Conservation (phyloP, 495 filamentous ascomycete species). For the Penicillium pancosmium region DNA sequence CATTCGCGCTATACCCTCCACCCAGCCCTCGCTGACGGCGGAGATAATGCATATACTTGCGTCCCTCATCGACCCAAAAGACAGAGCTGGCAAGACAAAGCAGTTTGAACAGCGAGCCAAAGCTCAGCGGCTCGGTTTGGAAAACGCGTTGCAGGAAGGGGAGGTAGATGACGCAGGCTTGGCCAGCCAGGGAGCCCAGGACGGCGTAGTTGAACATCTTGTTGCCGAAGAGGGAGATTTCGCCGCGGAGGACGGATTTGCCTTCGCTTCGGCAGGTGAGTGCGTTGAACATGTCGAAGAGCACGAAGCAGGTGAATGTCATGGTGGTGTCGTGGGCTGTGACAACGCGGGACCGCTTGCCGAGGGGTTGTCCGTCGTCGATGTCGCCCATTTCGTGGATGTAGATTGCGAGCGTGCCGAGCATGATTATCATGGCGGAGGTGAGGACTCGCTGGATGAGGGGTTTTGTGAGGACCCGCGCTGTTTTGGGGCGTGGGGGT, state of each 20-base stretch:
- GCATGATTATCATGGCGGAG: constrained; percentile 87
- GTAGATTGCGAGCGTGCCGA: constrained; percentile 89
- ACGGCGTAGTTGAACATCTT: constrained; percentile 97
- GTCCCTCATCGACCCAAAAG: constrained; percentile 90
- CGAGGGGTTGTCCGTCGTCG: constrained; percentile 35
- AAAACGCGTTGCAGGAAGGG: constrained; percentile 92
- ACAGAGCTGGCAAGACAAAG: constrained; percentile 78
- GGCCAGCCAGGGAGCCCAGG: constrained; percentile 77
- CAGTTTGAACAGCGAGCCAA: constrained; percentile 72
- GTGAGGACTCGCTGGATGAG: constrained; percentile 83
- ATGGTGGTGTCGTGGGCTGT: constrained; percentile 96
- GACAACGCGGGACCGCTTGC: constrained; percentile 60
- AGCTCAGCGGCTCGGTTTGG: constrained; percentile 84
- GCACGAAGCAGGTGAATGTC: constrained; percentile 98
- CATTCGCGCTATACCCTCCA: constrained; percentile 48
- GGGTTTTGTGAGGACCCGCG: constrained; percentile 81
- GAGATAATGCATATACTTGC: constrained; percentile 65
- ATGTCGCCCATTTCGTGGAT: constrained; percentile 82
- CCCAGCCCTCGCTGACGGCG: constrained; percentile 40
- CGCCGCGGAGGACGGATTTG: constrained; percentile 85
- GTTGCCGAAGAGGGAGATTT: constrained; percentile 80
- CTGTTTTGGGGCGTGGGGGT: constrained; percentile 80
- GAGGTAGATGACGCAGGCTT: constrained; percentile 89
- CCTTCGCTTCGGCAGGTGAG: constrained; percentile 88
- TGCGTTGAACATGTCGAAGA: constrained; percentile 99